Conservation (phyloP, 768 basidiomycete genomes). For the Boletus tomentosulus region DNA sequence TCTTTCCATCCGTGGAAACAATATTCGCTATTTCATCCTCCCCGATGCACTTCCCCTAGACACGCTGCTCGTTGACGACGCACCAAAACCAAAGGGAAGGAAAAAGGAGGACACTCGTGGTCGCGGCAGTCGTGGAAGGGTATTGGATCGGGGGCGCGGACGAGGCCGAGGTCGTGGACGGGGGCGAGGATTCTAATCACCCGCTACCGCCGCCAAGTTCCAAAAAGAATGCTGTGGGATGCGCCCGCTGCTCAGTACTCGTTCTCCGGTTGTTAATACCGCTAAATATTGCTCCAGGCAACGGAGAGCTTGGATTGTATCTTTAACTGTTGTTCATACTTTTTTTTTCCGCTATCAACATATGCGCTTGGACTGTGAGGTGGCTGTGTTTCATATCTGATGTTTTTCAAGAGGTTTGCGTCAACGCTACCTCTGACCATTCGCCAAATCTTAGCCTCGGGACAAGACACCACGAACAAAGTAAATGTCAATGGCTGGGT, state of each 20-base stretch:
- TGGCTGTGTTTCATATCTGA: conserved; percentile 25
- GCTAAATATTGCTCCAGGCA: conserved; percentile 18
- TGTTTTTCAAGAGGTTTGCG: conserved; percentile 28
- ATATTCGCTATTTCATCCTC: conserved; percentile 94
- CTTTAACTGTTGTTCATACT: conserved; percentile 7
- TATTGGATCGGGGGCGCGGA: conserved; percentile 48
- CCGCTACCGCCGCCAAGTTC: no score
- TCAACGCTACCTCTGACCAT: conserved; percentile 32
- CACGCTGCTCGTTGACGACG: conserved; percentile 95
- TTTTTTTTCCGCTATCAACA: background rate
- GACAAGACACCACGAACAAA: conserved; percentile 6
- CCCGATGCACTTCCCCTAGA: conserved; percentile 96
- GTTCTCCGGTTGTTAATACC: conserved; percentile 18
- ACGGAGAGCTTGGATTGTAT: conserved; percentile 21
- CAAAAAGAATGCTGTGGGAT: conserved; percentile 2
- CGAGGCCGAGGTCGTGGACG: conserved; percentile 54
- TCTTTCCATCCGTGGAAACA: conserved; percentile 94
- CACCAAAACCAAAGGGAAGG: conserved; percentile 90
- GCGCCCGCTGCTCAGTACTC: background rate
- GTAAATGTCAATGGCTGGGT: conserved; percentile 75
- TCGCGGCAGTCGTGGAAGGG: conserved; percentile 46
- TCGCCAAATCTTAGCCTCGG: conserved; percentile 35
- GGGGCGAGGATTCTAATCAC: conserved; percentile 37
- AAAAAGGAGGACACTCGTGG: conserved; percentile 85
- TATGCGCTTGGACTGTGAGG: background rate